Evolutionary conservation across 257 asterid genomes (phyloP).

Genomic region (Paraleonurus japonicus): DNA sequence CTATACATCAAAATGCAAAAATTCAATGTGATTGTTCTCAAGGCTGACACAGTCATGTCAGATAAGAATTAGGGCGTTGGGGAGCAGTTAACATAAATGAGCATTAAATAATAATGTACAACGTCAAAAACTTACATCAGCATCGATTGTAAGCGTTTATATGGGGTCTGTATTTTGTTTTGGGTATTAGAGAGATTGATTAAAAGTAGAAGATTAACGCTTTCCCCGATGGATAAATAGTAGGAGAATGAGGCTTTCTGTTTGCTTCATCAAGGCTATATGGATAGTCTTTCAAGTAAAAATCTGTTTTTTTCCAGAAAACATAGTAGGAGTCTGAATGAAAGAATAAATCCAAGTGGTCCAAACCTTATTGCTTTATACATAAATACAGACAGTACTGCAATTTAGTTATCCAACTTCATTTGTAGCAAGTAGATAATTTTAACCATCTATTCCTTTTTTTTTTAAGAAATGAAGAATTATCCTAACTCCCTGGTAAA

Average conservation of each 20-base stretch:
- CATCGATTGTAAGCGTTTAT: background rate
- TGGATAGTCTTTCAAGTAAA: background rate
- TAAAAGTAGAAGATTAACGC: background rate
- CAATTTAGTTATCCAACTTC: conserved; percentile 2
- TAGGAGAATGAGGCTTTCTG: conserved; percentile 7
- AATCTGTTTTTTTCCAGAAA: background rate
- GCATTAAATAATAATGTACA: conserved; percentile 2
- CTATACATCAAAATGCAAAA: conserved; percentile 43
- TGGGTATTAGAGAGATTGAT: background rate
- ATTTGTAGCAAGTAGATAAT: background rate
- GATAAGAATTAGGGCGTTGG: background rate
- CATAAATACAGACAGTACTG: background rate
- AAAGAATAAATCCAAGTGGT: background rate
- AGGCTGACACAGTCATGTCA: conserved; percentile 13
- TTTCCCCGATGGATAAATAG: background rate
- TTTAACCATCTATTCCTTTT: background rate
- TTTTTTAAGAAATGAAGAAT: background rate
- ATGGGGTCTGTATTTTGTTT: background rate
- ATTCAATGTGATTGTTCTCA: conserved; percentile 16
- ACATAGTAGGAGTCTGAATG: background rate
- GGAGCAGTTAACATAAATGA: background rate
- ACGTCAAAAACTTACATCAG: background rate
- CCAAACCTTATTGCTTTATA: background rate
- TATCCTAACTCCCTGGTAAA: conserved; percentile 1
- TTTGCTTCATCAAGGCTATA: background rate